Conservation (phyloP, 2,329 filamentous ascomycete species). For the Simplicillium sp. region DNA sequence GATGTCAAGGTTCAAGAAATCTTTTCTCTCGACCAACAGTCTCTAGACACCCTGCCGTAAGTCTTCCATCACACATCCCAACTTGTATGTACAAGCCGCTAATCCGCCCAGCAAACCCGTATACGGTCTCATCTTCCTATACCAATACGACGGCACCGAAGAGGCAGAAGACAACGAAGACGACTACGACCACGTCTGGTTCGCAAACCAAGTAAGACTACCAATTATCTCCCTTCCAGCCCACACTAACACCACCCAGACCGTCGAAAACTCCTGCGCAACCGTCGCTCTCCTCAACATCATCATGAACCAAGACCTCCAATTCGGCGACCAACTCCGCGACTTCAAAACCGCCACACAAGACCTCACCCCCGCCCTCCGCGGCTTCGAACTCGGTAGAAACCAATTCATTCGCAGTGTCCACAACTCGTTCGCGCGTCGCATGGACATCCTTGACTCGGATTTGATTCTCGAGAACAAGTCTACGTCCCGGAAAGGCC, state of each 20-base stretch:
- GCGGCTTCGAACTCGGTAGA: slow-evolving; percentile 65
- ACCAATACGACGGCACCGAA: slow-evolving; percentile 52
- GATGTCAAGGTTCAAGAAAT: slow-evolving; percentile 70
- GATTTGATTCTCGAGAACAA: slow-evolving; percentile 58
- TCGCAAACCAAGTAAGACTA: slow-evolving; percentile 71
- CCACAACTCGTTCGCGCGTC: slow-evolving; percentile 81
- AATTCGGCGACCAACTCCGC: slow-evolving; percentile 60
- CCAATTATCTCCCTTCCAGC: slow-evolving; percentile 5
- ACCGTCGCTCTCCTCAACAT: slow-evolving; percentile 92
- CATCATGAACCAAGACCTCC: slow-evolving; percentile 68
- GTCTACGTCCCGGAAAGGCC: slow-evolving; percentile 26
- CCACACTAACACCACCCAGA: slow-evolving; percentile 34
- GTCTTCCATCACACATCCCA: slow-evolving; percentile 9
- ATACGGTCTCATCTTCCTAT: slow-evolving; percentile 83
- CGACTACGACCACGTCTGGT: slow-evolving; percentile 64
- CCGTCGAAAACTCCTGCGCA: slow-evolving; percentile 76
- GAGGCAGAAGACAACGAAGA: slow-evolving; percentile 44
- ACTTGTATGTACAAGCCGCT: background rate
- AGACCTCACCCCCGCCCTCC: slow-evolving; percentile 57
- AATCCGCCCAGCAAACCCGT: slow-evolving; percentile 52
- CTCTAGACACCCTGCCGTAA: slow-evolving; percentile 54
- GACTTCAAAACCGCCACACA: slow-evolving; percentile 66
- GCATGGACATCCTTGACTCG: slow-evolving; percentile 65
- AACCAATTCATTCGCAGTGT: slow-evolving; percentile 69
- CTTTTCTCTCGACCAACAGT: slow-evolving; percentile 59